A percentile compares a stretch with the other conserved stretches of the same genome.
These are phyloP conservation scores for Lupinus albus DNA, from an alignment of 306 rosid species.

Conservation along the genomic window DNA sequence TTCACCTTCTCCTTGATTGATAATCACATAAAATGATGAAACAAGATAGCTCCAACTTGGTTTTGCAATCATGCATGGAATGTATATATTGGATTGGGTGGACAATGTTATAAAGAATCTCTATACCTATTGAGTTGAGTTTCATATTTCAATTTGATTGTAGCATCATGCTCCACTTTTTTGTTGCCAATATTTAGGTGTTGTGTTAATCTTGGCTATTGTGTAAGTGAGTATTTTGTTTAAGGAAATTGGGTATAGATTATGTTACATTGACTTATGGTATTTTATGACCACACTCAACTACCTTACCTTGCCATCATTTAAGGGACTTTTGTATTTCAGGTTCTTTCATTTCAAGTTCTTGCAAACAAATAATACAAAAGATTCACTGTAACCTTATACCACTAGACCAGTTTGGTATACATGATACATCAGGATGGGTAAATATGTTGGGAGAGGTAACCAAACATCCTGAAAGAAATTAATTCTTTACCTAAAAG, in stretches of 20 bases:
- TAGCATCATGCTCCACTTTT: conserved; percentile 45
- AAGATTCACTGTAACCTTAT: no score
- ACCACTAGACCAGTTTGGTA: no score
- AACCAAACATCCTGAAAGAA: no score
- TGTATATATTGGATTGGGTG: conserved; percentile 71
- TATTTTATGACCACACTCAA: neutral
- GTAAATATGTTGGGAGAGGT: no score
- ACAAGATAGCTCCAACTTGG: conserved; percentile 45
- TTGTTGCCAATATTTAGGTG: conserved; percentile 25
- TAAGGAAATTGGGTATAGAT: conserved; percentile 33
- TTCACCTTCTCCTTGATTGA: conserved; percentile 45
- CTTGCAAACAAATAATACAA: no score
- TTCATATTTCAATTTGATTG: conserved; percentile 50
- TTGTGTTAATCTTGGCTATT: conserved; percentile 38
- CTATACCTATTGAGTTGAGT: conserved; percentile 44
- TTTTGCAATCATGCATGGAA: conserved; percentile 44
- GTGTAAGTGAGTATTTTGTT: conserved; percentile 41
- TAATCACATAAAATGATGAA: conserved; percentile 33
- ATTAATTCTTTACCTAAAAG: no score
- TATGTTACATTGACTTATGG: conserved; percentile 25
- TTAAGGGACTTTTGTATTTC: no score
- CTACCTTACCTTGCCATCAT: no score
- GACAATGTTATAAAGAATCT: conserved; percentile 44
- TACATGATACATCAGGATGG: no score
- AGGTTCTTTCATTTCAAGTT: no score